phyloP scores from a whole-genome alignment of 306 rosid species.

The Quillaja saponaria region DNA sequence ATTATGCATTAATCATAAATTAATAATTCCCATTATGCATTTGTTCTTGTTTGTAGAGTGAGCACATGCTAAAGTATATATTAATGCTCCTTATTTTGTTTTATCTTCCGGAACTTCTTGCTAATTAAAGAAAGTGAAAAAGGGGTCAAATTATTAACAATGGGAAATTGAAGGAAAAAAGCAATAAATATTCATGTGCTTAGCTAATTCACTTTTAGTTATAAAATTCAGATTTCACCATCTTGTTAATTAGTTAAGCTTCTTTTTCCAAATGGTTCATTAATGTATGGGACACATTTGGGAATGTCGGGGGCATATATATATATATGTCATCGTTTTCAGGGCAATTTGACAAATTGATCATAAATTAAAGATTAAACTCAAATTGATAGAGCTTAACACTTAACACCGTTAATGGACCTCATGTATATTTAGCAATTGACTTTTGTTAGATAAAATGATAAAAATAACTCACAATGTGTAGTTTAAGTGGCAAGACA shows the following conservation, averaged over 20 bases:
- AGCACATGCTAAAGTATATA: constrained; percentile 30
- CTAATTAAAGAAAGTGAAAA: background rate
- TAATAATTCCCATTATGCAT: constrained; percentile 14
- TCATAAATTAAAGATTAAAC: no score
- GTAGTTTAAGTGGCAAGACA: no score
- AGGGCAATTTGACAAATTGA: no score
- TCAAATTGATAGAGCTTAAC: no score
- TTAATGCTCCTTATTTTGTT: constrained; percentile 26
- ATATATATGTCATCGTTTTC: no score
- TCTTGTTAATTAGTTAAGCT: background rate
- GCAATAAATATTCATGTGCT: background rate
- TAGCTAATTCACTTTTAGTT: background rate
- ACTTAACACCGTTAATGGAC: no score
- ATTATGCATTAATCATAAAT: constrained; percentile 12
- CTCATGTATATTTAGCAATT: no score
- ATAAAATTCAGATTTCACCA: constrained; percentile 10
- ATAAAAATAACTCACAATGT: no score
- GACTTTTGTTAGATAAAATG: no score
- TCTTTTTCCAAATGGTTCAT: background rate
- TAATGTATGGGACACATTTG: background rate
- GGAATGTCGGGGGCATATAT: background rate
- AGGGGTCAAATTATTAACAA: background rate
- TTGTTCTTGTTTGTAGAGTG: constrained; percentile 9
- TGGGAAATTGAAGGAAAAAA: background rate
- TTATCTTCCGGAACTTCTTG: constrained; percentile 17